Conservation (phyloP, 345 rosid genomes). For the Hypericum perforatum region DNA sequence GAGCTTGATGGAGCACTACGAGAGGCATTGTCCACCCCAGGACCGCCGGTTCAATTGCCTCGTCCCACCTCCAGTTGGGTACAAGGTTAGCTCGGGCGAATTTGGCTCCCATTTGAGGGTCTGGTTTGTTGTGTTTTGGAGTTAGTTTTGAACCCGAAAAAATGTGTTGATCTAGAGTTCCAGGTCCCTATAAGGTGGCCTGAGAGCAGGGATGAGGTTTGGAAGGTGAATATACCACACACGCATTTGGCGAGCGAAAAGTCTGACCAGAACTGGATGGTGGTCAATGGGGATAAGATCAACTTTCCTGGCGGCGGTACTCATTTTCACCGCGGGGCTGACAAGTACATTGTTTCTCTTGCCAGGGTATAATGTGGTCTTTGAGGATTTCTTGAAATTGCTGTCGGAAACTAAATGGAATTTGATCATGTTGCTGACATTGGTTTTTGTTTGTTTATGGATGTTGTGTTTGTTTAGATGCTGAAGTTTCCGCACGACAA, state of each 20-base stretch:
- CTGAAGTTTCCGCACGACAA: conserved; percentile 84
- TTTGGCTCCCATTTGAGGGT: conserved; percentile 4
- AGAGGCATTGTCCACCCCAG: conserved; percentile 80
- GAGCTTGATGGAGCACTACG: conserved; percentile 91
- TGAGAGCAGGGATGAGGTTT: conserved; percentile 88
- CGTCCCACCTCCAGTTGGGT: conserved; percentile 78
- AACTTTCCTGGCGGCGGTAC: conserved; percentile 99
- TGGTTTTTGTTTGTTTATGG: neutral
- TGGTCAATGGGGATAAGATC: conserved; percentile 85
- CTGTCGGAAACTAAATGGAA: too few relatives aligned
- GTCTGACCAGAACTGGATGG: conserved; percentile 99
- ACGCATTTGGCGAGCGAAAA: conserved; percentile 94
- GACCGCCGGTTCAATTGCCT: conserved; percentile 84
- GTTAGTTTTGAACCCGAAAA: conserved; percentile 27
- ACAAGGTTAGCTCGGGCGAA: conserved; percentile 47
- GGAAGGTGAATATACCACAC: conserved; percentile 95
- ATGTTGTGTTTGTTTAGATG: conserved; percentile 48
- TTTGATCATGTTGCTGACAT: neutral
- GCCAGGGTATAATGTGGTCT: conserved; percentile 45
- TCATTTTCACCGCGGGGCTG: conserved; percentile 92
- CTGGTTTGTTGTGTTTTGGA: conserved; percentile 7
- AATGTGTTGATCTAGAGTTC: conserved; percentile 35
- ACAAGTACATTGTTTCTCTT: conserved; percentile 78
- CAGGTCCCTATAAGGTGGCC: conserved; percentile 97
- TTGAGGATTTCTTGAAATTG: neutral